Evolutionary conservation across 352 stramenopile species (phyloP), one percentile per base, ranked within the genome.

Genomic region (Phytophthora podocarpi): DNA sequence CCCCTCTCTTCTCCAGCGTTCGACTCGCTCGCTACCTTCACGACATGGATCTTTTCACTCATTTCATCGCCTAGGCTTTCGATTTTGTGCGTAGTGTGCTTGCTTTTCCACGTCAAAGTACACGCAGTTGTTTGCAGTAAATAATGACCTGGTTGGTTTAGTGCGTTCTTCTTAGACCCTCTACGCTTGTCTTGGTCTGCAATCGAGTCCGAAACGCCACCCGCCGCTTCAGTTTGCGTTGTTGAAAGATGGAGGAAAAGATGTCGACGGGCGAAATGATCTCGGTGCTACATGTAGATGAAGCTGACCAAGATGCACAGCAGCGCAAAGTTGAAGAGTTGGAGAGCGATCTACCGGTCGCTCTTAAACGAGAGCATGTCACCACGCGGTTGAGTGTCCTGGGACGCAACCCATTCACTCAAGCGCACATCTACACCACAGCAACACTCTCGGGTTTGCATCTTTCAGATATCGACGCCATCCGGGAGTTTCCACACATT

Each of bases 351-450:
- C 27, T 59, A 6, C 55, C 57, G 27, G 30, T 10, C 11, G 16
- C 52, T 51, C 67, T 89, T 3, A 72, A 57, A 5, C 47, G 51
- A 26, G 52, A 66, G 26, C 67, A 71, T 15, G 64, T 90, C 18
- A 68, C 70, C 27, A 58, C 67, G 11, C 60, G 67, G 15, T 27
- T 92, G 20, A 74, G 78, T 39, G 68, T 84, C 11, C 36, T 92
- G 5, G 78, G 83, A 6, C 80, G 73, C 53, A 82, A 90, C 31
- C 83, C 83, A 37, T 90, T 85, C 67, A 82, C 80, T 1, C 74
- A 85, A 15, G 69, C 64, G 21, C 80, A 85, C 32, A 68, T 92
- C 24, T 90, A 72, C 64, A 92, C 83, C 8, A 90, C 78, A 4
- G 75, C 74, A 13, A 72, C 67, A 20, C 72, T 91, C 2, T 53